phyloP scores from a whole-genome alignment of 2,329 filamentous ascomycete species.

The Claviceps sp. region DNA sequence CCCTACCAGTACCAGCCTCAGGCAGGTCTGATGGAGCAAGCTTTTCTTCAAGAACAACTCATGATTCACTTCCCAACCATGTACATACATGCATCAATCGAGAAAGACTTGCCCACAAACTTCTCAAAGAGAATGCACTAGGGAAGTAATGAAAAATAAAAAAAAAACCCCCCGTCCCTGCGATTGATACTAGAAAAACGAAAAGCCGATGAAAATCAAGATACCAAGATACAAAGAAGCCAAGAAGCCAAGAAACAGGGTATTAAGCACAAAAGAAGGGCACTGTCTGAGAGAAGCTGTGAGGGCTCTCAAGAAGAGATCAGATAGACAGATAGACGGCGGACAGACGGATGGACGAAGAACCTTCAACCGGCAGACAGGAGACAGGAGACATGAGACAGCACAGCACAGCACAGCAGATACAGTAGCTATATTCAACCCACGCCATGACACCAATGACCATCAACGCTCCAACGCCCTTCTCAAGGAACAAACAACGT shows the following conservation, averaged over 20 bases:
- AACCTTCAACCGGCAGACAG: too few species aligned
- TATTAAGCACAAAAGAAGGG: not conserved
- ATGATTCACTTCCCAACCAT: too few species aligned
- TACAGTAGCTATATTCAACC: constrained; percentile 13
- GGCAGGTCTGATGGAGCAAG: too few species aligned
- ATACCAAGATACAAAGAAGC: not conserved
- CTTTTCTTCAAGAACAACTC: too few species aligned
- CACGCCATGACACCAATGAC: constrained; percentile 17
- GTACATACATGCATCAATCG: too few species aligned
- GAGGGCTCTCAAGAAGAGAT: not conserved
- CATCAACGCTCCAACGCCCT: constrained; percentile 19
- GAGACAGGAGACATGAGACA: too few species aligned
- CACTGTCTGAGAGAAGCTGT: not conserved
- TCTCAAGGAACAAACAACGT: not conserved
- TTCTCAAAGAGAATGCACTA: too few species aligned
- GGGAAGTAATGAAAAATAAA: too few species aligned
- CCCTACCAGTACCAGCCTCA: too few species aligned
- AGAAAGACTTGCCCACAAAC: too few species aligned
- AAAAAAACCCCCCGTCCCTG: too few species aligned
- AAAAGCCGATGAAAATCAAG: not conserved
- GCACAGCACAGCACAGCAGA: too few species aligned
- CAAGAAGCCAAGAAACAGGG: not conserved
- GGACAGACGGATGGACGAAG: constrained; percentile 8
- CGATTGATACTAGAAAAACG: not conserved
- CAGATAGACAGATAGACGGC: not conserved